Evolutionary conservation across 768 basidiomycete genomes (phyloP).

Genomic region (Dentipellis sp.): DNA sequence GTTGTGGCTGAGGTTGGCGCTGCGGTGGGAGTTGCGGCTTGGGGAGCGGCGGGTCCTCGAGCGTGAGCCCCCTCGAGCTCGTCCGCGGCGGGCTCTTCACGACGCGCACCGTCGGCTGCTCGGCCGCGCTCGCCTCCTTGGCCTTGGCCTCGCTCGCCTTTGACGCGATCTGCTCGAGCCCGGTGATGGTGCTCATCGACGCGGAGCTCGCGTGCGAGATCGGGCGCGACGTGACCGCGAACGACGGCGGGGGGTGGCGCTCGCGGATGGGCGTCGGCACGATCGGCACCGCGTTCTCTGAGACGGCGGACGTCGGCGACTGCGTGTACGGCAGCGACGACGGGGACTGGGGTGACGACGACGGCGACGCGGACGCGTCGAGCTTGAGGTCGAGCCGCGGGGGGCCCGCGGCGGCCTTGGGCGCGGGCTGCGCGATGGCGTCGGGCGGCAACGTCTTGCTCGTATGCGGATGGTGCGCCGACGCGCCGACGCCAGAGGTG

Average conservation of each 20-base stretch:
- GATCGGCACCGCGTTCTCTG: conserved; percentile 16
- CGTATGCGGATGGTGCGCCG: neutral
- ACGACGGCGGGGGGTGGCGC: conserved; percentile 22
- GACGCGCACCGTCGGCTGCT: neutral
- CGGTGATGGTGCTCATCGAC: conserved; percentile 2
- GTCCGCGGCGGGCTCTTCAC: neutral
- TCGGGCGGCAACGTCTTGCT: neutral
- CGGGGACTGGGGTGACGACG: conserved; percentile 15
- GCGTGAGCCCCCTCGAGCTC: neutral
- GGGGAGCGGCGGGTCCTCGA: neutral
- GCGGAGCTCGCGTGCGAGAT: conserved; percentile 15
- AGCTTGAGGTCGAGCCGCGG: neutral
- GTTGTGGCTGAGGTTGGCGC: neutral
- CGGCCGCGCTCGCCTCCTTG: neutral
- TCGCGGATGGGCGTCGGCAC: conserved; percentile 23
- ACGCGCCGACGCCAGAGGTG: conserved; percentile 5
- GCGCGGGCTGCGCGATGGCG: neutral
- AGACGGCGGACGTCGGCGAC: conserved; percentile 13
- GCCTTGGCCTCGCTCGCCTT: neutral
- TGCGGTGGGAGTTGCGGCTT: neutral
- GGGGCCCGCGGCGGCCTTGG: neutral
- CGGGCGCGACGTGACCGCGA: conserved; percentile 28
- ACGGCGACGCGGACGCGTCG: neutral
- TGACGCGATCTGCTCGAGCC: neutral
- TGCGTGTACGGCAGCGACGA: conserved; percentile 15